Percentiles rank a stretch among this genome's conserved stretches.
Evolutionary conservation across 2,329 filamentous ascomycete species (phyloP).

Genomic region (Nemania sp.): DNA sequence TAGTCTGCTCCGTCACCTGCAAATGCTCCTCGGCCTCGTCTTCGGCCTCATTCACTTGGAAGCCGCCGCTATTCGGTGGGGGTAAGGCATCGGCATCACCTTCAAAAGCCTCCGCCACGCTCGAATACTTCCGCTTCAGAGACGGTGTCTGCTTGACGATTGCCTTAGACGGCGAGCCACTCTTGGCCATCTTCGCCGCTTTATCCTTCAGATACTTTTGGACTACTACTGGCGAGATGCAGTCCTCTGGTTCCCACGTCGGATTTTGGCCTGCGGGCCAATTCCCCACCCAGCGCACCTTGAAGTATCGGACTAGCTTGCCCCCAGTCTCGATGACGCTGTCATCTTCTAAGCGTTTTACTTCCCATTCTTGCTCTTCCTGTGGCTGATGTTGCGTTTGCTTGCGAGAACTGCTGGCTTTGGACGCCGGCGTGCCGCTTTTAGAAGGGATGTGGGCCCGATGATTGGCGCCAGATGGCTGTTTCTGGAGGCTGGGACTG

Average conservation of each 20-base stretch:
- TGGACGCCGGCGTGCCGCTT: background rate
- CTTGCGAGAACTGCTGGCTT: conserved; percentile 13
- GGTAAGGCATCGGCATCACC: conserved; percentile 30
- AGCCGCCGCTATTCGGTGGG: background rate
- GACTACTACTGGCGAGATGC: conserved; percentile 50
- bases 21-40: conserved; percentile 27
- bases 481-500: conserved; percentile 29
- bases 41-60: conserved; percentile 6
- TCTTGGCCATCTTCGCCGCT: conserved; percentile 19
- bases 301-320: conserved; percentile 50
- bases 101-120: conserved; percentile 43
- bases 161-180: background rate
- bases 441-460: conserved; percentile 1
- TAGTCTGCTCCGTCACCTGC: conserved; percentile 26
- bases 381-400: conserved; percentile 31
- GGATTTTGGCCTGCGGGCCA: conserved; percentile 62
- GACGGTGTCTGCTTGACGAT: background rate
- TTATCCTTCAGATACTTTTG: conserved; percentile 47
- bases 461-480: conserved; percentile 8
- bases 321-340: conserved; percentile 44
- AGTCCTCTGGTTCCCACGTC: conserved; percentile 61
- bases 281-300: conserved; percentile 60
- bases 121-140: conserved; percentile 41
- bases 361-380: conserved; percentile 45
- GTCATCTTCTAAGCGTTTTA: conserved; percentile 52